Base-by-base conservation (phyloP, 2,329 filamentous ascomycete genomes). In the Claviceps purpurea region DNA sequence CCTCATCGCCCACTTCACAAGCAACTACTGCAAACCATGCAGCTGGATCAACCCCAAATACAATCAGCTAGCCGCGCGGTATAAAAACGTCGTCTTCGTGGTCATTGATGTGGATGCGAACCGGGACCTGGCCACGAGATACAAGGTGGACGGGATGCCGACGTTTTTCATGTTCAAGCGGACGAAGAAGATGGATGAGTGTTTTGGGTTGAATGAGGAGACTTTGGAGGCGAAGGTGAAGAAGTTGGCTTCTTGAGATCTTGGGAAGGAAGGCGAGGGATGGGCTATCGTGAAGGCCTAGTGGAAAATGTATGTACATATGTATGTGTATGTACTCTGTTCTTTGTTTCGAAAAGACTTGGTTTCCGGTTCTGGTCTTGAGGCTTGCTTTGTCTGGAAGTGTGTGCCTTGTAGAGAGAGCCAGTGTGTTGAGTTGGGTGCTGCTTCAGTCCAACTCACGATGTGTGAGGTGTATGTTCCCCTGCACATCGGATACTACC, bases 61-160 rank as follows among this genome's bases (percentile, higher is more conserved):
- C 30, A 4, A 37, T 4, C 30, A 48, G 34, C 73, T 95, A 53
- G 58, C 58, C 49, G 59, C 61, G 60, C 69, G 81, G 42, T 65
- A 70, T 54, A 79, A 78, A 72, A 68, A 77, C 58, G 67, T 85
- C 59, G 75, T 79, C 68, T 96, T 95, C 72, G 82, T 82, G 78
- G 93, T 95, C 79, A 75, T 96, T 65, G 89, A 97, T 68, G 89
- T 96, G 61, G 90, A 96, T 68, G 75, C 89, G 58, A 73, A 91
- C 42, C 74, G 82, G 59, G 82, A 87, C 1, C 77, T 95, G 49
- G 82, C 87, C 37, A 77, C 84, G 62, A 81, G 93, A 65, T 81
- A 93, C 57, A 81, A 80, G 57, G 79, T 97, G 67, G 82, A 87
- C 61, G 89, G 90, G 66, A 95, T 97, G 89, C 90, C 91, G 52